phyloP scores from a whole-genome alignment of 2,329 filamentous ascomycete genomes.

The Epicoccum nigrum region DNA sequence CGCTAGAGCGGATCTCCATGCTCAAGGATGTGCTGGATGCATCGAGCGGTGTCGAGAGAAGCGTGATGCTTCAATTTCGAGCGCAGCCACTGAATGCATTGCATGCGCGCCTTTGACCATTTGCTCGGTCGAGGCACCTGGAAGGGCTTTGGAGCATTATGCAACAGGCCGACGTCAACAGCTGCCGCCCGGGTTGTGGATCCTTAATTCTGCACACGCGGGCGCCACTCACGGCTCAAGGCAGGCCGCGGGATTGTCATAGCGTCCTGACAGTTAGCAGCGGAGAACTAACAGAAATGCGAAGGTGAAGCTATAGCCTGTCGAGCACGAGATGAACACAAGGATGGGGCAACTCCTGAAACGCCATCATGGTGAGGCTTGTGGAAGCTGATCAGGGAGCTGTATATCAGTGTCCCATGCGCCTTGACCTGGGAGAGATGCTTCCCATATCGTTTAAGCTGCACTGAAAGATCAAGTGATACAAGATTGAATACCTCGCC shows the following conservation, averaged over 20 bases:
- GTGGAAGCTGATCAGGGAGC: constrained; percentile 32
- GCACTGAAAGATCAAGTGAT: constrained; percentile 31
- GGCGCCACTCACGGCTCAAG: constrained; percentile 44
- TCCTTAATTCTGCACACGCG: constrained; percentile 32
- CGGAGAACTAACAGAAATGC: constrained; percentile 35
- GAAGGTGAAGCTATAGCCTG: constrained; percentile 37
- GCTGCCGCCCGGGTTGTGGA: constrained; percentile 24
- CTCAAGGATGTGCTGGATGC: constrained; percentile 22
- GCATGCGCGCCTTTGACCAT: constrained; percentile 2
- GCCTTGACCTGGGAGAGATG: constrained; percentile 25
- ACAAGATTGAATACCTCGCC: constrained; percentile 16
- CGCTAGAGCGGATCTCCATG: constrained; percentile 20
- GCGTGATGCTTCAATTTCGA: constrained; percentile 1
- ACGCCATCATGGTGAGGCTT: constrained; percentile 34
- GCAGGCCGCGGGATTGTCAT: constrained; percentile 41
- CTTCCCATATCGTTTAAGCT: constrained; percentile 26
- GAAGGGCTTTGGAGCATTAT: constrained; percentile 11
- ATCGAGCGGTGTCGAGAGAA: constrained; percentile 15
- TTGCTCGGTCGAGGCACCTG: constrained; percentile 5
- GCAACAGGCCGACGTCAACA: constrained; percentile 6
- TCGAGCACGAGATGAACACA: constrained; percentile 35
- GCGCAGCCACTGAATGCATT: constrained; percentile 6
- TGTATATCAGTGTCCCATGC: constrained; percentile 42
- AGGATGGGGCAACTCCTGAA: constrained; percentile 40
- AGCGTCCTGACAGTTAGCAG: constrained; percentile 36